Base-by-base conservation (phyloP, 352 stramenopile genomes). In the Phytophthora pini region DNA sequence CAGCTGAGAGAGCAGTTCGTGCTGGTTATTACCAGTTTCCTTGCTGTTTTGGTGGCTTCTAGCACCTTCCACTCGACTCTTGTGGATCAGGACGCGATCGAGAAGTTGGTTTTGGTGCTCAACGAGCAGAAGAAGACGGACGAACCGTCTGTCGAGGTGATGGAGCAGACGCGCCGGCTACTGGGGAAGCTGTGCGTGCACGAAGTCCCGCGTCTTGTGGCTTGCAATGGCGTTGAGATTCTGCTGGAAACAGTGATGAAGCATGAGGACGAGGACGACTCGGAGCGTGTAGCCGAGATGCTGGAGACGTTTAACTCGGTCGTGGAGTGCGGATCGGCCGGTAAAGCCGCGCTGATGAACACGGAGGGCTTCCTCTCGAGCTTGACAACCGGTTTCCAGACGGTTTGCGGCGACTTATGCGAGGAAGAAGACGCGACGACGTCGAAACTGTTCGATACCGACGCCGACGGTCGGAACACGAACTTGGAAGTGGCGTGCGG, bases 271-370 rank as follows among this genome's bases (percentile, higher is more conserved):
- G 43, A 63, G 2, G 51, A 65, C 9, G 43, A 41, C 5, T 44
- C 68, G 1, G 66, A 79, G 0, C 74, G 76, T 20, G 68, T 84
- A 11, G 71, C 70, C 4, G 72, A 89, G 15, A 72, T 84, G 56
- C 51, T 93, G 17, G 70, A 85, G 61, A 80, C 88, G 15, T 90
- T 91, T 40, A 82, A 82, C n/a, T 72, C 77, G 22, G 80, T 93
- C 39, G 65, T 82, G 10, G 69, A 72, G 11, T 89, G 80, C 24
- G 83, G 82, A 0, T 38, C 48, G 13, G 36, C 64, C 9, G 84
- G 84, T 4, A 81, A 80, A 54, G 46, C 63, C 20, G 77, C 80
- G 27, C 57, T 93, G 31, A 84, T 89, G 66, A 68, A 80, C 5
- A 83, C 72, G 17, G 27, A 74, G 10, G 68, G 68, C 3, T 86